These are phyloP conservation scores for Aspergillus calidoustus DNA, from an alignment of 2,329 filamentous ascomycete species.

Conservation along the genomic window DNA sequence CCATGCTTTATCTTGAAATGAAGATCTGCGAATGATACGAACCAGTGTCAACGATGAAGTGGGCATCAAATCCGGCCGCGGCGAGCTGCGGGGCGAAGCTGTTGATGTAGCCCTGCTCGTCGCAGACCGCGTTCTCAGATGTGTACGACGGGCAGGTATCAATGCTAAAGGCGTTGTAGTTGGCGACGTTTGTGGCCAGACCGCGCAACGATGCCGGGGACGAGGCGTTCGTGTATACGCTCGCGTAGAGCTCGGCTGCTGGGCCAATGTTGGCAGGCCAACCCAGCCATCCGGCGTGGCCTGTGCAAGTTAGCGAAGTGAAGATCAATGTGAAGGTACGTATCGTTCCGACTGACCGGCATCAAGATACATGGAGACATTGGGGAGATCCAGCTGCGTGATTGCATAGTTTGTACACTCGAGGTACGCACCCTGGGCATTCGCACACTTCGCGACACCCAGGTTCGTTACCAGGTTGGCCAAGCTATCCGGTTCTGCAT, in stretches of 20 bases:
- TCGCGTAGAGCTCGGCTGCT: constrained; percentile 53
- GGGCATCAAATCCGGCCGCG: constrained; percentile 54
- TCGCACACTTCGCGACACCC: constrained; percentile 58
- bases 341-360: constrained; percentile 46
- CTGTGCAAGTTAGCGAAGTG: constrained; percentile 18
- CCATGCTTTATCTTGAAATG: no score
- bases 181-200: constrained; percentile 62
- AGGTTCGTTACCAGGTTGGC: constrained; percentile 67
- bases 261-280: constrained; percentile 64
- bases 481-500: constrained; percentile 64
- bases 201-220: constrained; percentile 56
- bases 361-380: constrained; percentile 68
- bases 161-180: constrained; percentile 62
- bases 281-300: constrained; percentile 67
- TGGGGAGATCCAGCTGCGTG: constrained; percentile 60
- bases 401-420: constrained; percentile 62
- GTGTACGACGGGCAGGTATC: constrained; percentile 52
- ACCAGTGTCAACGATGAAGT: constrained; percentile 61
- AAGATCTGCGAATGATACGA: constrained; percentile 21
- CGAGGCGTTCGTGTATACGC: constrained; percentile 53
- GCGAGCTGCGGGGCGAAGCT: constrained; percentile 55
- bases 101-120: constrained; percentile 59
- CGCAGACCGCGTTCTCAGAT: constrained; percentile 54
- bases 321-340: background rate
- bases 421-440: constrained; percentile 60